Evolutionary conservation across 2,329 filamentous ascomycete genomes (phyloP).

Genomic region (Alternaria viburni): DNA sequence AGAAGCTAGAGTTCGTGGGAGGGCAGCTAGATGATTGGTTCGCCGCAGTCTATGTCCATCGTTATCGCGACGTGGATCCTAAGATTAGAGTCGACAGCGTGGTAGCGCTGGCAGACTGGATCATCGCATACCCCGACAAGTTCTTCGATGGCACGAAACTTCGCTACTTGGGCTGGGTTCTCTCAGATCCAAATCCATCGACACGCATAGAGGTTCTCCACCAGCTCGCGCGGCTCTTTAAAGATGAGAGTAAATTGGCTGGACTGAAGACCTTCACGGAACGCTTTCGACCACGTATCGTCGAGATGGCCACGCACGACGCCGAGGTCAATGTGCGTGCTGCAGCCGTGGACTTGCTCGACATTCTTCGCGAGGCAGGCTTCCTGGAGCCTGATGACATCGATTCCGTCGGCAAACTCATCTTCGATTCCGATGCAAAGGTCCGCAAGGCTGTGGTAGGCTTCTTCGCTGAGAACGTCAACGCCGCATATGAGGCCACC

Average conservation of each 20-base stretch:
- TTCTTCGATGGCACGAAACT: conserved; percentile 93
- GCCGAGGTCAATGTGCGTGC: conserved; percentile 81
- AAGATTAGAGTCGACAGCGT: conserved; percentile 89
- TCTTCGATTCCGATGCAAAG: conserved; percentile 84
- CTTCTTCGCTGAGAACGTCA: conserved; percentile 89
- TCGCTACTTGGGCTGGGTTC: conserved; percentile 92
- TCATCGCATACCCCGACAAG: conserved; percentile 78
- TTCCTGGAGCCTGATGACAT: conserved; percentile 91
- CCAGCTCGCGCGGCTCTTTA: conserved; percentile 81
- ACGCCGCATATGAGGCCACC: conserved; percentile 79
- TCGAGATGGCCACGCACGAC: conserved; percentile 92
- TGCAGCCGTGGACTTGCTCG: conserved; percentile 79
- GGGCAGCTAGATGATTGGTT: conserved; percentile 83
- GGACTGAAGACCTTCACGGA: conserved; percentile 90
- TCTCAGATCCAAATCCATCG: conserved; percentile 78
- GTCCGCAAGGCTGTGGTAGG: conserved; percentile 87
- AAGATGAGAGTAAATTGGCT: conserved; percentile 76
- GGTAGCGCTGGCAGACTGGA: conserved; percentile 86
- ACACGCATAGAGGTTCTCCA: conserved; percentile 86
- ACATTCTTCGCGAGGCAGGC: conserved; percentile 80
- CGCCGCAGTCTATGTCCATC: conserved; percentile 90
- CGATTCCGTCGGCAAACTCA: conserved; percentile 82
- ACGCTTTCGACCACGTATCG: conserved; percentile 81
- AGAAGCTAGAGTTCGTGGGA: conserved; percentile 72
- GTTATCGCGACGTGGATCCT: conserved; percentile 92